These are phyloP conservation scores for Chenopodium quinoa DNA, from an alignment of 148 eudicot genomes.

Conservation along the genomic window DNA sequence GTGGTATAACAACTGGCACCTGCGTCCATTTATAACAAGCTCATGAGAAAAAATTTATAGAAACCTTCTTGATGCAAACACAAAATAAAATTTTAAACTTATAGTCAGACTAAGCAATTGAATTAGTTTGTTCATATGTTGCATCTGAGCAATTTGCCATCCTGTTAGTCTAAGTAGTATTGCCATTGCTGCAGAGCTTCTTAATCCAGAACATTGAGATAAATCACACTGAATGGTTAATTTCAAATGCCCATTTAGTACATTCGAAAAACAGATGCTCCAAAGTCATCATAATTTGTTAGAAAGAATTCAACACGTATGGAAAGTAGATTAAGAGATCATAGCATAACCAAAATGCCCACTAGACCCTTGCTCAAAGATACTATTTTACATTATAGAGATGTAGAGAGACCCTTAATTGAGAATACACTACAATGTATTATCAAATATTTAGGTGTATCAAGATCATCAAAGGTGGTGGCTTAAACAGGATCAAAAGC, in stretches of 20 bases:
- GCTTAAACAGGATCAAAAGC: background rate
- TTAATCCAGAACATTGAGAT: conserved; percentile 1
- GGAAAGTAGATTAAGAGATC: background rate
- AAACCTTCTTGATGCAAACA: background rate
- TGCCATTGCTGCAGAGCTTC: background rate
- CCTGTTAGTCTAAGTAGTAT: background rate
- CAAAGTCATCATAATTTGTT: background rate
- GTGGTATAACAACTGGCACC: conserved; percentile 53
- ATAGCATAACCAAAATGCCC: background rate
- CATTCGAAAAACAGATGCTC: background rate
- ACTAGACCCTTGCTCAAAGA: background rate
- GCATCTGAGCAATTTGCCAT: background rate
- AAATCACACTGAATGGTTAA: background rate
- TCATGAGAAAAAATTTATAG: background rate
- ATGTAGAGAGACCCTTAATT: no score
- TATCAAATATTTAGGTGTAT: background rate
- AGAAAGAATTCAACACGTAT: no score
- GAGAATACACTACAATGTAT: background rate
- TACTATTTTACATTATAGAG: background rate
- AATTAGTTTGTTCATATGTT: no score
- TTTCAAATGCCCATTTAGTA: background rate
- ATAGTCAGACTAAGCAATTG: background rate
- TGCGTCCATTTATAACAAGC: conserved; percentile 26
- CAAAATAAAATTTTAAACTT: background rate
- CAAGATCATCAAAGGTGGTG: background rate